Conservation (phyloP, 192 early-diverging fungal species). For the Lobulomyces angularis region DNA sequence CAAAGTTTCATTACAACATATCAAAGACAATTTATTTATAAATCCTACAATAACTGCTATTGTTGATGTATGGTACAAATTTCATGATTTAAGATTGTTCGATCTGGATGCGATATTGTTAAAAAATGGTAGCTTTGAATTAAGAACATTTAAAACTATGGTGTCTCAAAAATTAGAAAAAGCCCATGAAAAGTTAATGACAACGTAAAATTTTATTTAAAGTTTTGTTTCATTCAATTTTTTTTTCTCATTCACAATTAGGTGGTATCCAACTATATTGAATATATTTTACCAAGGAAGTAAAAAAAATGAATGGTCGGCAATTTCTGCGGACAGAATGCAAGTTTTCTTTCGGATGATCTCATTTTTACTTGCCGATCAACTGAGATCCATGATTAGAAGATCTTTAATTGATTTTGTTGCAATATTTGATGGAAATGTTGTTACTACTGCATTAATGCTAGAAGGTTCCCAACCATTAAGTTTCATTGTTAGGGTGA, state of each 20-base stretch:
- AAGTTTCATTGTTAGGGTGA: slow-evolving; percentile 18
- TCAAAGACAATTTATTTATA: slow-evolving; percentile 23
- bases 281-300: slow-evolving; percentile 49
- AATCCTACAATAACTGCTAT: slow-evolving; percentile 39
- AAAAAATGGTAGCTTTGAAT: slow-evolving; percentile 34
- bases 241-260: no score
- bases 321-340: slow-evolving; percentile 35
- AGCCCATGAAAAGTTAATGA: slow-evolving; percentile 44
- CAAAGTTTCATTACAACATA: slow-evolving; percentile 15
- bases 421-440: slow-evolving; percentile 28
- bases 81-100: slow-evolving; percentile 30
- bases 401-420: slow-evolving; percentile 36
- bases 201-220: slow-evolving; percentile 21
- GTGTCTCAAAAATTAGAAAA: slow-evolving; percentile 39
- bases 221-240: slow-evolving; percentile 5
- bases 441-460: slow-evolving; percentile 9
- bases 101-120: slow-evolving; percentile 30
- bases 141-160: slow-evolving; percentile 31
- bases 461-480: slow-evolving; percentile 21
- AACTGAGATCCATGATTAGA: slow-evolving; percentile 33
- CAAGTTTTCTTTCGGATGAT: slow-evolving; percentile 40
- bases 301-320: slow-evolving; percentile 42
- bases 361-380: slow-evolving; percentile 33
- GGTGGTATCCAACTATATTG: slow-evolving; percentile 50
- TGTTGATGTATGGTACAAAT: slow-evolving; percentile 31